Evolutionary conservation across 768 basidiomycete genomes (phyloP).

Genomic region (Tremella fuciformis): DNA sequence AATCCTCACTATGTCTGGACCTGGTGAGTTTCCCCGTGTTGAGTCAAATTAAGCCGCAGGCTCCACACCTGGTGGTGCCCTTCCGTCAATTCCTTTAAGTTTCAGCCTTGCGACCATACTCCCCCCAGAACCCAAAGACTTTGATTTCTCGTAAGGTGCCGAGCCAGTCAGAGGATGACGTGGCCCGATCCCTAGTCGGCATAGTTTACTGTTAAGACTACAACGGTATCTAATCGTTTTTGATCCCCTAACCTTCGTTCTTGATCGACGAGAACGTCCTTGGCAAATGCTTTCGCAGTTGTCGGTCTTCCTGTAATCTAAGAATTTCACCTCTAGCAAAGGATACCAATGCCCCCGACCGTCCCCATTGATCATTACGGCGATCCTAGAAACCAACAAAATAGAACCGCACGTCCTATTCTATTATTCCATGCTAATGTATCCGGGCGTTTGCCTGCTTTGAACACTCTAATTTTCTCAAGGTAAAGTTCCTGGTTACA

Average conservation of each 20-base stretch:
- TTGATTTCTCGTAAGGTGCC: conserved; percentile 83
- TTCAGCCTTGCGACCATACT: conserved; percentile 73
- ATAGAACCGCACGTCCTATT: conserved; percentile 78
- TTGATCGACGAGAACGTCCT: conserved; percentile 82
- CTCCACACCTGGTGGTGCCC: conserved; percentile 76
- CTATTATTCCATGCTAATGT: conserved; percentile 80
- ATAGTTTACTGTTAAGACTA: conserved; percentile 83
- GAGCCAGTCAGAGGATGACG: conserved; percentile 68
- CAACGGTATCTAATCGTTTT: conserved; percentile 80
- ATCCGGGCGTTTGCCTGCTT: conserved; percentile 73
- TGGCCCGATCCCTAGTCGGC: conserved; percentile 73
- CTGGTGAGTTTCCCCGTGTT: conserved; percentile 78
- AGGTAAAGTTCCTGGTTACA: conserved; percentile 76
- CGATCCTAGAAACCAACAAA: conserved; percentile 78
- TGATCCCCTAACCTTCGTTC: conserved; percentile 80
- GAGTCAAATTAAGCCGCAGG: conserved; percentile 83
- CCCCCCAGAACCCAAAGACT: conserved; percentile 83
- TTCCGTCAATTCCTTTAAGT: conserved; percentile 82
- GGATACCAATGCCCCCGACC: conserved; percentile 78
- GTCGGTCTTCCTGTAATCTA: conserved; percentile 77
- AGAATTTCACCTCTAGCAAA: conserved; percentile 82
- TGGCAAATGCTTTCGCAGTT: conserved; percentile 80
- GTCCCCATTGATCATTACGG: conserved; percentile 77
- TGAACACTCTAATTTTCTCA: conserved; percentile 81
- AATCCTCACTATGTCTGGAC: conserved; percentile 73